A percentile compares a stretch with the other conserved stretches of the same genome.
Evolutionary conservation across 352 stramenopile species (phyloP).

Genomic region (Phytopythium boreale): DNA sequence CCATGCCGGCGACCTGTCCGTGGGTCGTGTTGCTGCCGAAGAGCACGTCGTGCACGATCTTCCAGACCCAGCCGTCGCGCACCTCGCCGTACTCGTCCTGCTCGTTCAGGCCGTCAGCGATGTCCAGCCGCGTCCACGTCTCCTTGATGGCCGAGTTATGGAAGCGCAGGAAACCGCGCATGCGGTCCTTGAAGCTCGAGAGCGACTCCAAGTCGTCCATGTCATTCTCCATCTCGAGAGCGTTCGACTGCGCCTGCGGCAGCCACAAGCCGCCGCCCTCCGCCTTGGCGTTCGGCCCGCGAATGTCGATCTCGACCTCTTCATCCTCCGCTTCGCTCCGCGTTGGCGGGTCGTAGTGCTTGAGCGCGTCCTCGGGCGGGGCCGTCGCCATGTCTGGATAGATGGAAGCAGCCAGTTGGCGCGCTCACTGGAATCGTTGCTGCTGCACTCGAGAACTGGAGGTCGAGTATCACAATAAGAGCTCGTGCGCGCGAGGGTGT

Average conservation of each 20-base stretch:
- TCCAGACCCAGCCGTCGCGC: conserved; percentile 37
- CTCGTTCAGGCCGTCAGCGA: conserved; percentile 29
- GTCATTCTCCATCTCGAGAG: conserved; percentile 19
- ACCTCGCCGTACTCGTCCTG: conserved; percentile 31
- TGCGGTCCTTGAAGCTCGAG: conserved; percentile 10
- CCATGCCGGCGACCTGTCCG: conserved; percentile 51
- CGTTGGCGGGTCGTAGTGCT: conserved; percentile 15
- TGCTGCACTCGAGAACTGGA: neutral
- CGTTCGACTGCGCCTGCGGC: conserved; percentile 15
- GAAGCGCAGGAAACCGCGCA: conserved; percentile 22
- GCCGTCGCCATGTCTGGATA: neutral
- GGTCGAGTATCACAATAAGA: too few relatives aligned
- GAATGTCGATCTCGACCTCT: conserved; percentile 32
- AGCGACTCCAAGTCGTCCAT: conserved; percentile 9
- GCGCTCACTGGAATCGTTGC: too few relatives aligned
- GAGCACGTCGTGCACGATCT: conserved; percentile 65
- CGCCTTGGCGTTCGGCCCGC: neutral
- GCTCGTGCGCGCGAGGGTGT: neutral
- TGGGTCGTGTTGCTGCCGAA: conserved; percentile 59
- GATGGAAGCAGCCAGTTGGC: neutral
- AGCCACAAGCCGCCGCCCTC: conserved; percentile 7
- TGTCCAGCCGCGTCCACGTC: conserved; percentile 28
- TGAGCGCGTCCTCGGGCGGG: neutral
- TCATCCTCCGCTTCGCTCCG: conserved; percentile 16
- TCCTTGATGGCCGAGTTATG: conserved; percentile 33